phyloP scores from a whole-genome alignment of 2,329 filamentous ascomycete genomes.

The Tolypocladium ophioglossoides region DNA sequence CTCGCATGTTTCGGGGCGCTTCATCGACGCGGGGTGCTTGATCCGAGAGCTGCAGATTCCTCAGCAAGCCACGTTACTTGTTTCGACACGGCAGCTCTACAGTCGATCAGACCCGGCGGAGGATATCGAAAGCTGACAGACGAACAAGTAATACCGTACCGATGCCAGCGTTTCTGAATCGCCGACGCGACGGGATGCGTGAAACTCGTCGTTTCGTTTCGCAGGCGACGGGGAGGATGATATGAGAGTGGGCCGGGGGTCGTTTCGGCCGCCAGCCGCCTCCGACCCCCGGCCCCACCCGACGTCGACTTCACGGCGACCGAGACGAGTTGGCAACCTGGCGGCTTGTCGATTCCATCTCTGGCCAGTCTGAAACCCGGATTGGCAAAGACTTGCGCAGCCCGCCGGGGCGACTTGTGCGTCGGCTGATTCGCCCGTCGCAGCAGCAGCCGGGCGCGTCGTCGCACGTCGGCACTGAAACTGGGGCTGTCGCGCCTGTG shows the following conservation, averaged over 20 bases:
- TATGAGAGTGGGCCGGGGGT: too few species aligned
- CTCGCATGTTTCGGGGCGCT: background rate
- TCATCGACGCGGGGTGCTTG: too few species aligned
- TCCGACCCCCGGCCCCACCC: background rate
- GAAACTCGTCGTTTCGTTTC: background rate
- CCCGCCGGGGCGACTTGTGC: background rate
- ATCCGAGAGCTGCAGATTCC: background rate
- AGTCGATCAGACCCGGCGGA: background rate
- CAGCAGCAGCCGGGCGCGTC: background rate
- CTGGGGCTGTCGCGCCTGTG: constrained; percentile 19
- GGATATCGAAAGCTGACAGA: background rate
- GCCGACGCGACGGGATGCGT: background rate
- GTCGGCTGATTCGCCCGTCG: background rate
- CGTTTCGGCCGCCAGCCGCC: too few species aligned
- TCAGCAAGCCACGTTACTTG: background rate
- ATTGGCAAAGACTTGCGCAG: background rate
- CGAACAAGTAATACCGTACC: background rate
- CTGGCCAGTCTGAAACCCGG: background rate
- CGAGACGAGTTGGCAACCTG: background rate
- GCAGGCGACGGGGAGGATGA: background rate
- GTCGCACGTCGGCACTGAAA: constrained; percentile 14
- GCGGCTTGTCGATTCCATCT: background rate
- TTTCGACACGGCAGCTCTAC: background rate
- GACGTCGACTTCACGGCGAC: background rate
- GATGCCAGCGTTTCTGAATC: background rate